These are phyloP conservation scores for Coemansia sp. DNA, from an alignment of 192 early-diverging fungal species.

Conservation along the genomic window DNA sequence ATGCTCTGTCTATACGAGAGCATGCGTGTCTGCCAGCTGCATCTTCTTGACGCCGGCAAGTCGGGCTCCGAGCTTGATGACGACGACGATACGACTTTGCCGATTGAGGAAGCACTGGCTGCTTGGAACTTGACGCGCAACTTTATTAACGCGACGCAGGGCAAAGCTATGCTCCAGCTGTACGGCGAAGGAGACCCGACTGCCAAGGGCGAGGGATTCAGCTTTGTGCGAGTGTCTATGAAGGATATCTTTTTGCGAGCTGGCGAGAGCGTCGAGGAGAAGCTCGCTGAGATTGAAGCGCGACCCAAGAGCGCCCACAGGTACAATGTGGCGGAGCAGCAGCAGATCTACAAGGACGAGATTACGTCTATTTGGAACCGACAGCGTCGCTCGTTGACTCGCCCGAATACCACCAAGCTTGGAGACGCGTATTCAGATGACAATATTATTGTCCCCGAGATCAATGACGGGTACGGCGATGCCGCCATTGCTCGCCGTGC, in stretches of 20 bases:
- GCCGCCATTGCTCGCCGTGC: constrained; percentile 9
- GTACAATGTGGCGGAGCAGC: constrained; percentile 90
- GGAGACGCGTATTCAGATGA: constrained; percentile 35
- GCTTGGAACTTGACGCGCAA: constrained; percentile 95
- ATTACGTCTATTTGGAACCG: constrained; percentile 92
- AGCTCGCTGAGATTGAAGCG: constrained; percentile 77
- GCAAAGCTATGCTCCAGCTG: constrained; percentile 93
- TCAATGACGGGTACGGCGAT: constrained; percentile 53
- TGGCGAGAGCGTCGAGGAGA: constrained; percentile 80
- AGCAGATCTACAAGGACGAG: constrained; percentile 92
- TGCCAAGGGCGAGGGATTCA: constrained; percentile 92
- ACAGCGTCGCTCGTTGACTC: constrained; percentile 70
- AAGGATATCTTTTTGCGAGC: constrained; percentile 93
- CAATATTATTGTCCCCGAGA: constrained; percentile 45
- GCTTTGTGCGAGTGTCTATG: constrained; percentile 96
- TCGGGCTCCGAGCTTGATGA: constrained; percentile 65
- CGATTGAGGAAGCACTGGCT: constrained; percentile 91
- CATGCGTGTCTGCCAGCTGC: constrained; percentile 88
- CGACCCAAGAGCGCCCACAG: constrained; percentile 78
- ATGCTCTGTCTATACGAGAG: constrained; percentile 94
- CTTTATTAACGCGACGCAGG: constrained; percentile 88
- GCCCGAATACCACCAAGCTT: constrained; percentile 7
- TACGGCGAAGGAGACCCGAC: constrained; percentile 97
- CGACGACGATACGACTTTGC: constrained; percentile 66
- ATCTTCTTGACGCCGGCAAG: constrained; percentile 85